A percentile compares a stretch with the other conserved stretches of the same genome.
Conservation (phyloP, 2,329 filamentous ascomycete species). For the Hirsutella rhossiliensis region DNA sequence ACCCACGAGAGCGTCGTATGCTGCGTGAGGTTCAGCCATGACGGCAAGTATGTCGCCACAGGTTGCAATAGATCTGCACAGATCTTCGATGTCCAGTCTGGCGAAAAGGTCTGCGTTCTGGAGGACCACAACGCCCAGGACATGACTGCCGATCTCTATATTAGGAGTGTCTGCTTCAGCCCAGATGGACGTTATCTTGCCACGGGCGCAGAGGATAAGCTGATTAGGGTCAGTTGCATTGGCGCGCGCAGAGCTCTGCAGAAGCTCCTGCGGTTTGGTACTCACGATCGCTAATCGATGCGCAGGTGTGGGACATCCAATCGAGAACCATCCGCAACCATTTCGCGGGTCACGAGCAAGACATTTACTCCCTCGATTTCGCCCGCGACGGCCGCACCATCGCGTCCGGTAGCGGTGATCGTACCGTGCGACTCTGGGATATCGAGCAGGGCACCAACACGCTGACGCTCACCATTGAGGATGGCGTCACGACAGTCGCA, state of each 20-base stretch:
- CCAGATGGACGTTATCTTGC: slow-evolving; percentile 89
- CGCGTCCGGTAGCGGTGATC: slow-evolving; percentile 87
- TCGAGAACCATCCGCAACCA: slow-evolving; percentile 76
- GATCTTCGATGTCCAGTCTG: slow-evolving; percentile 86
- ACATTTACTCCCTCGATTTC: slow-evolving; percentile 96
- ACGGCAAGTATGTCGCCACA: slow-evolving; percentile 91
- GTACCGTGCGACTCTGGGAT: slow-evolving; percentile 93
- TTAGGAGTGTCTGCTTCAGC: slow-evolving; percentile 96
- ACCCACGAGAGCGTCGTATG: slow-evolving; percentile 94
- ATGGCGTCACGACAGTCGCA: slow-evolving; percentile 93
- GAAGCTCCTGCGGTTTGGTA: neutral
- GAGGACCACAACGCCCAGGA: slow-evolving; percentile 75
- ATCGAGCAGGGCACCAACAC: slow-evolving; percentile 75
- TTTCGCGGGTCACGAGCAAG: slow-evolving; percentile 95
- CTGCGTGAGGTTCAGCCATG: slow-evolving; percentile 92
- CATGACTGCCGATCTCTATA: slow-evolving; percentile 86
- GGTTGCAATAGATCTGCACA: slow-evolving; percentile 99
- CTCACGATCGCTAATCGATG: neutral
- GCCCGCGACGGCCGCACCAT: slow-evolving; percentile 88
- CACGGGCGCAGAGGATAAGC: slow-evolving; percentile 93
- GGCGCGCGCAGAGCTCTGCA: neutral
- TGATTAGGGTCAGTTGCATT: slow-evolving; percentile 63
- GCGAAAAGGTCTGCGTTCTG: slow-evolving; percentile 77
- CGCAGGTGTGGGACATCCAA: slow-evolving; percentile 86
- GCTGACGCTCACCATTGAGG: slow-evolving; percentile 81